Evolutionary conservation across 805 yeast species (phyloP).

Genomic region (Limtongozyma cylindracea): DNA sequence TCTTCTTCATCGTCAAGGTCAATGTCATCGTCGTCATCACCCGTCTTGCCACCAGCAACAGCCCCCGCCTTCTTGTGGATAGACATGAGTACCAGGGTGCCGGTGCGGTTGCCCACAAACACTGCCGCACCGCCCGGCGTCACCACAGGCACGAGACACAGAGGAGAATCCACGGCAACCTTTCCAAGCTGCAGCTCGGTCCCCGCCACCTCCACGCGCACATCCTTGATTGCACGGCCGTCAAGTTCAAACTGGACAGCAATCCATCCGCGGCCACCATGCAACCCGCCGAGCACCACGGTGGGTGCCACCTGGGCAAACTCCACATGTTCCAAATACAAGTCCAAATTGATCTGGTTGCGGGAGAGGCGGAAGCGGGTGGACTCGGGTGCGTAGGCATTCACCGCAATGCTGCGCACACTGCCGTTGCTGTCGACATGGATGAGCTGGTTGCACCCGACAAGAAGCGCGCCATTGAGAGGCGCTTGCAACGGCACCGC

Average conservation of each 20-base stretch:
- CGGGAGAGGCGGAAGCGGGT: constrained; percentile 12
- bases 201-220: constrained; percentile 10
- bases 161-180: too few relatives aligned
- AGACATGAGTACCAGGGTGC: constrained; percentile 27
- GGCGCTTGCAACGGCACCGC: constrained; percentile 41
- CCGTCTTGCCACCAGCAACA: constrained; percentile 3
- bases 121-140: constrained; percentile 17
- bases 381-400: constrained; percentile 18
- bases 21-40: constrained; percentile 14
- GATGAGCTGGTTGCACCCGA: constrained; percentile 57
- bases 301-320: too few relatives aligned
- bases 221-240: constrained; percentile 13
- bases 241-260: constrained; percentile 13
- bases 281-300: constrained; percentile 11
- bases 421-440: constrained; percentile 67
- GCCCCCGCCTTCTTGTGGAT: constrained; percentile 7
- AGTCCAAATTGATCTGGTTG: constrained; percentile 7
- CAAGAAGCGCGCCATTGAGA: constrained; percentile 35
- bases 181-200: constrained; percentile 1
- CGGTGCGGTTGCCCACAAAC: constrained; percentile 35
- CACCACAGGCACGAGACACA: constrained; percentile 5
- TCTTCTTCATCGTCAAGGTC: constrained; percentile 6
- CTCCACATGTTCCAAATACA: constrained; percentile 36
- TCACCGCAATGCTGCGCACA: constrained; percentile 33
- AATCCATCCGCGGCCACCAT: constrained; percentile 11